Evolutionary conservation across 1,139 yeast species (phyloP).

Genomic region (Scheffersomyces lignicola): DNA sequence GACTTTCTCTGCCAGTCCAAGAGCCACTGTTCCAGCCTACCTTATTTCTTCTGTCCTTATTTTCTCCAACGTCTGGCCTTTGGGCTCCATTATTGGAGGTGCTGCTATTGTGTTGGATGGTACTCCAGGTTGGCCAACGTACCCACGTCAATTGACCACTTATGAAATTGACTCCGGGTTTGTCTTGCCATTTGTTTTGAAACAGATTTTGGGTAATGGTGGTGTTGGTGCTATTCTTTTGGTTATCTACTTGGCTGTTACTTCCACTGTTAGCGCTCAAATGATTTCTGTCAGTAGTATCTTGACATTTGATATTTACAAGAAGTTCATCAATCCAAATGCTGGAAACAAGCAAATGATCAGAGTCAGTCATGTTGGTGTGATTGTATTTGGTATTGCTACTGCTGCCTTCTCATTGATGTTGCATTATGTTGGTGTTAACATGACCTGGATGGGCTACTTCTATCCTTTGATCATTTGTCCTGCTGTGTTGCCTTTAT

Average conservation of each 20-base stretch:
- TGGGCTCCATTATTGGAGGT: conserved; percentile 30
- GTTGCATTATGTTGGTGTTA: conserved; percentile 32
- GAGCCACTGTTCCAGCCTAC: conserved; percentile 39
- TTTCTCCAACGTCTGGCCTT: conserved; percentile 33
- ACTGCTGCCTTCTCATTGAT: conserved; percentile 30
- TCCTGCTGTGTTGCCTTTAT: conserved; percentile 37
- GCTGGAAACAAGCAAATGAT: conserved; percentile 28
- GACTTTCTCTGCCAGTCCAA: conserved; percentile 32
- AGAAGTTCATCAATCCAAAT: conserved; percentile 25
- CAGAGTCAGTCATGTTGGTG: conserved; percentile 27
- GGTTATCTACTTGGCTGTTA: conserved; percentile 29
- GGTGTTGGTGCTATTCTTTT: conserved; percentile 30
- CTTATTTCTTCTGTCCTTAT: conserved; percentile 32
- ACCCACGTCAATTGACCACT: conserved; percentile 26
- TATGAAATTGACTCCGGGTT: conserved; percentile 29
- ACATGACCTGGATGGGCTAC: conserved; percentile 37
- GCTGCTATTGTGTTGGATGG: conserved; percentile 26
- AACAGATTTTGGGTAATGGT: conserved; percentile 27
- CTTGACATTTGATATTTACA: conserved; percentile 30
- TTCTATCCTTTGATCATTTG: conserved; percentile 35
- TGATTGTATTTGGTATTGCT: conserved; percentile 28
- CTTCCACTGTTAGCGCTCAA: conserved; percentile 34
- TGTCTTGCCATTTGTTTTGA: conserved; percentile 27
- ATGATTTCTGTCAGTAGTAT: conserved; percentile 32
- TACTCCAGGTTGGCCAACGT: conserved; percentile 27